Base-by-base conservation (phyloP, 1,284 basidiomycete species). In the Mycosarcoma mackinlayi region DNA sequence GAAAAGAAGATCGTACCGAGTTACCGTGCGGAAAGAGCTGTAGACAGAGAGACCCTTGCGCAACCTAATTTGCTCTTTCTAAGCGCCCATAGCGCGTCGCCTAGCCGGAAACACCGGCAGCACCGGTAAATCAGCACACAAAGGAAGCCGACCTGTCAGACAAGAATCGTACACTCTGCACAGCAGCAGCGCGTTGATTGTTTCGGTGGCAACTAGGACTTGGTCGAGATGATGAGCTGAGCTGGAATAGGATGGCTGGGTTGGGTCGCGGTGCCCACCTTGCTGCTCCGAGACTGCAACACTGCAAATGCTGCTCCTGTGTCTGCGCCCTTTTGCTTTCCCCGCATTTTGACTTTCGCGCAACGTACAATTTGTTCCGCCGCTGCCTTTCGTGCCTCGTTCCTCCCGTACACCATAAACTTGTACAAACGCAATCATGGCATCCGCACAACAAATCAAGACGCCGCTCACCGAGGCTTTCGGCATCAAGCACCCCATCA, bases 401-500 rank as follows among this genome's bases (percentile, higher is more conserved):
- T 21, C 21, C 33, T 23, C 14, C n/a, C n/a, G n/a, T n/a, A 14
- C 38, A 49, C 18, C 49, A 46, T 25, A 23, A 33, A n/a, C 11
- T 21, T 11, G 21, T 18, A 11, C 23, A 19, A 19, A 33, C 44
- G 16, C 18, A 27, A 70, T 14, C 23, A 76, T 76, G 74, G 57
- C 74, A 33, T 73, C 66, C 28, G 31, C 71, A 25, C 71, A 73
- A 49, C 57, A 67, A 51, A 75, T 75, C 68, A 70, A 64, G 57
- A 75, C 73, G 10, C 63, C 59, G 24, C 67, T 78, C 41, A 78
- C 76, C 35, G 61, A 67, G 56, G 52, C 40, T 31, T 69, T 95
- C 84, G 88, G 88, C 58, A 89, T 94, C 83, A 87, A 90, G 83
- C 93, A 95, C 82, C 93, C 93, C 42, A 87, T 95, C 73, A 84